A percentile compares a stretch with the other conserved stretches of the same genome.
phyloP scores from a whole-genome alignment of 345 rosid genomes.

The Pistacia integerrima region DNA sequence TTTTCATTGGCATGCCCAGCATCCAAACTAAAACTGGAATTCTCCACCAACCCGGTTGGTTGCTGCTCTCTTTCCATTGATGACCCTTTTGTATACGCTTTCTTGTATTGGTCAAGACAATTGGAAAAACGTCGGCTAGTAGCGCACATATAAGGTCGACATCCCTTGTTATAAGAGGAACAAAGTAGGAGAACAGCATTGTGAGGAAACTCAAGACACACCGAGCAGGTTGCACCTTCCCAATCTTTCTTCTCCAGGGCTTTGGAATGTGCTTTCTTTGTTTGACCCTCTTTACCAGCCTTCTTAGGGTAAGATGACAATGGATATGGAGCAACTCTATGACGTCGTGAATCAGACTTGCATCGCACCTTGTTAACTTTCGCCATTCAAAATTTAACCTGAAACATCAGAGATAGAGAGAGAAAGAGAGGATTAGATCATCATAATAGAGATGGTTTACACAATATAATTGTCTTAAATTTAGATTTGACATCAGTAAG shows the following conservation, averaged over 20 bases:
- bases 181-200: slow-evolving; percentile 84
- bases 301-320: slow-evolving; percentile 46
- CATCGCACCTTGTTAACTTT: slow-evolving; percentile 45
- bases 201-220: slow-evolving; percentile 86
- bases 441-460: slow-evolving; percentile 3
- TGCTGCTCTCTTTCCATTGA: slow-evolving; percentile 32
- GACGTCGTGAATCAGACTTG: slow-evolving; percentile 28
- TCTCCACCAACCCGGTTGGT: slow-evolving; percentile 23
- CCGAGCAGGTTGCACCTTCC: slow-evolving; percentile 66
- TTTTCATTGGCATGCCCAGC: slow-evolving; percentile 30
- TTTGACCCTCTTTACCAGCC: slow-evolving; percentile 26
- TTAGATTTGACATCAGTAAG: neutral
- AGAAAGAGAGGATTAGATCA: neutral
- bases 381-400: slow-evolving; percentile 49
- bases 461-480: neutral
- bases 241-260: slow-evolving; percentile 58
- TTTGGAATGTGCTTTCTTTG: slow-evolving; percentile 37
- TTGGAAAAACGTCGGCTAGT: slow-evolving; percentile 81
- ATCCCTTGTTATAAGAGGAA: slow-evolving; percentile 82
- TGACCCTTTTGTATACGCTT: slow-evolving; percentile 59
- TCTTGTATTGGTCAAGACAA: slow-evolving; percentile 85
- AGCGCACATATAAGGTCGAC: slow-evolving; percentile 94
- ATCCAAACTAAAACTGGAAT: slow-evolving; percentile 26
- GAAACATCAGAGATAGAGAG: slow-evolving; percentile 5
- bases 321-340: slow-evolving; percentile 30